Evolutionary conservation across 257 asterid genomes (phyloP).

Genomic region (Eucommia ulmoides): DNA sequence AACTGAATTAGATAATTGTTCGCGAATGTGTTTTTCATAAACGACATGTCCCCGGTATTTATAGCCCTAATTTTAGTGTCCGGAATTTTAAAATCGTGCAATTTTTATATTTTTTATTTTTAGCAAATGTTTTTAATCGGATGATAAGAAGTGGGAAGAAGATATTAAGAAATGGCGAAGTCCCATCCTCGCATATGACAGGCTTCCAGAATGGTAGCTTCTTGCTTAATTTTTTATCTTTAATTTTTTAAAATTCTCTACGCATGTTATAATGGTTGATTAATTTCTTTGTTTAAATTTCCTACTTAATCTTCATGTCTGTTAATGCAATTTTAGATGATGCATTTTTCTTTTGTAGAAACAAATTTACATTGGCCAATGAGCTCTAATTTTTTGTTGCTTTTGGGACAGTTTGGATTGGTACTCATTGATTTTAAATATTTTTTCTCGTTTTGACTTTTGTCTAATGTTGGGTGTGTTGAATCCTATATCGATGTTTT

Average conservation of each 20-base stretch:
- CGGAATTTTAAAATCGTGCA: too few species aligned
- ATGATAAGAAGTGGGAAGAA: constrained; percentile 91
- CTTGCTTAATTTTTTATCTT: neutral
- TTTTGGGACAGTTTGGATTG: constrained; percentile 98
- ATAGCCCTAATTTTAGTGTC: too few species aligned
- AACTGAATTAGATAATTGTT: neutral
- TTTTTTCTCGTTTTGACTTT: too few species aligned
- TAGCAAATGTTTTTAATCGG: constrained; percentile 26
- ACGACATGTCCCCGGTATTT: too few species aligned
- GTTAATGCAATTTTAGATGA: neutral
- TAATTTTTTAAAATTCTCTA: too few species aligned
- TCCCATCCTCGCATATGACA: constrained; percentile 72
- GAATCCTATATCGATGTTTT: too few species aligned
- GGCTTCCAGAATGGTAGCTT: constrained; percentile 84
- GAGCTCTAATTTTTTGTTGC: constrained; percentile 97
- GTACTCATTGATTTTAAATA: constrained; percentile 41
- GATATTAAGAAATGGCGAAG: constrained; percentile 97
- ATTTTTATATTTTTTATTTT: too few species aligned
- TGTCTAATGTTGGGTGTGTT: too few species aligned
- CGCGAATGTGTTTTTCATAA: neutral
- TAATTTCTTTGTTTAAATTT: too few species aligned
- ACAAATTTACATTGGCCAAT: constrained; percentile 86
- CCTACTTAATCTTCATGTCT: neutral
- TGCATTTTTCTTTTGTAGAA: constrained; percentile 44
- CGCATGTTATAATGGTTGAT: too few species aligned